Base-by-base conservation (phyloP, 78 protist species). In the Dictyostelium firmibasis region DNA sequence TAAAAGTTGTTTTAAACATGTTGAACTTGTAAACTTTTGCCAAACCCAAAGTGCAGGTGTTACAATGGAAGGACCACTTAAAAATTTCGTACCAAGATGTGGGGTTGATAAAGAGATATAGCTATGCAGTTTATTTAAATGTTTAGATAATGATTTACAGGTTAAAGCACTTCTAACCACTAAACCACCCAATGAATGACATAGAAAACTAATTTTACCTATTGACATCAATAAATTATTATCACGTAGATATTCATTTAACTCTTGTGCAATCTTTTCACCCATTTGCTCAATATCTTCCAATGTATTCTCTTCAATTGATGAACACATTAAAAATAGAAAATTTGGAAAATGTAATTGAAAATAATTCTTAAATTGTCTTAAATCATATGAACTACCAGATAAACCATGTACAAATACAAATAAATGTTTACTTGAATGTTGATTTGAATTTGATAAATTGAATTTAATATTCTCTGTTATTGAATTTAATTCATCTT, bases 141-240 rank as follows among this genome's bases (percentile, higher is more conserved):
- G 77, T 25, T 18, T 81, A 25, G 64, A 11, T 20, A 91, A 41
- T 27, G 29, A 70, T 16, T 27, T n/a, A 33, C 77, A 87, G 8
- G 93, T 91, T 41, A 95, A 87, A 25, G 97, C 97, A 76, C 85
- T 60, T 87, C 97, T 92, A 13, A 91, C 83, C 43, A 95, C 94
- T 41, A 95, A 47, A 77, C 97, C 97, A 31, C 97, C 97, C 64
- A 95, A 44, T 33, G 97, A 95, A 81, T 95, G 97, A 33, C 97
- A 91, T 44, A 95, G 29, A 79, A 95, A 95, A 53, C 92, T 83
- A 41, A 89, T 89, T 31, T 81, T 89, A 14, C 76, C 69, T 7
- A 89, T 89, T 60, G 43, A 60, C n/a, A 76, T 36, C 25, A 41
- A 1, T 18, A 72, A 72, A 72, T 72, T 72, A 36, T 94, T 89